Evolutionary conservation across 2,329 filamentous ascomycete species (phyloP), one percentile per base, ranked within the genome.

Genomic region (Fusarium sp.): DNA sequence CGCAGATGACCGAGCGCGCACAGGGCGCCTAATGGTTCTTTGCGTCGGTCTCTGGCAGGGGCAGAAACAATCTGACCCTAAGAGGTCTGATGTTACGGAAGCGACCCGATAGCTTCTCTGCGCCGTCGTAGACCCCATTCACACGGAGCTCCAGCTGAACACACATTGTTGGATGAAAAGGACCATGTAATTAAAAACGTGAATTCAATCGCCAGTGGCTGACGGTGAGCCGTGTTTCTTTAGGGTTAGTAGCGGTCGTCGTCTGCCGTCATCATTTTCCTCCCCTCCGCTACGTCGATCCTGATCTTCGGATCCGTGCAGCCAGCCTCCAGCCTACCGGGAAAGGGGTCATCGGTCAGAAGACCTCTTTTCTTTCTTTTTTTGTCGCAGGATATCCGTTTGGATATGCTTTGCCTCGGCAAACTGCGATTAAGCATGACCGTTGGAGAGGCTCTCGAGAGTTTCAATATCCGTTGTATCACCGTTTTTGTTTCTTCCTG

Each of bases 1-100:
- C 71, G 74, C 74, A 75, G 67, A 75, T 75, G 74, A 75, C 74
- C 74, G 74, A 75, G 69, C 67, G 70, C 72, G 74, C 74, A 75
- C 74, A 73, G 74, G 65, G 65, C 74, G 70, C 65, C 53, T 48
- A 59, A 48, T 45, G 71, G 72, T 60, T 65, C 69, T 48, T 62
- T 57, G 20, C 32, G 41, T 57, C 64, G 65, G 53, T 24, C 25
- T 34, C 22, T 44, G 41, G 55, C 65, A 63, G 49, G 57, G 61
- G 41, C 51, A 41, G 18, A n/a, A 57, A 54, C 44, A 61, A 49
- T 57, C 48, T 54, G 63, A 46, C 53, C 49, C 25, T 37, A 47
- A 29, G 49, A 41, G 46, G 60, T 30, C 53, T 69, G 65, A 41
- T 41, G 34, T 51, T 27, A 55, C 64, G 69, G 65, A 69, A 69